These are phyloP conservation scores for Umbelopsis vinacea DNA, from an alignment of 192 early-diverging fungal genomes.

Conservation along the genomic window DNA sequence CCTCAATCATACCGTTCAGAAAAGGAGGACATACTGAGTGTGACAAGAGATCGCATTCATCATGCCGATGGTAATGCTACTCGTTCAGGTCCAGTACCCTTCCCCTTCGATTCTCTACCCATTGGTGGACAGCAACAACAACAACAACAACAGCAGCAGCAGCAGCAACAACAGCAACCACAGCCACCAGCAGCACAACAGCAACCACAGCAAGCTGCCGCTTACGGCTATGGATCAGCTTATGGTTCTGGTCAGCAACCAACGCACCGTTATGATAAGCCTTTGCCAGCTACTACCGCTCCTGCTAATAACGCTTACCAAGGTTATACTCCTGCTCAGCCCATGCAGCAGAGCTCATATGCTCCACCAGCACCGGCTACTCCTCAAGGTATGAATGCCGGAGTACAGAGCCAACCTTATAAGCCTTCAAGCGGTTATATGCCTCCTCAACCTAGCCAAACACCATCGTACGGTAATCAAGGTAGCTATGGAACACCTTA, in stretches of 20 bases:
- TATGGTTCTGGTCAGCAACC: slow-evolving; percentile 24
- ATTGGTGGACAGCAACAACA: slow-evolving; percentile 38
- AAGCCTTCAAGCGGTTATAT: slow-evolving; percentile 7
- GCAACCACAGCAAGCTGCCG: slow-evolving; percentile 23
- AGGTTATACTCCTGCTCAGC: slow-evolving; percentile 8
- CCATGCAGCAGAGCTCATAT: slow-evolving; percentile 1
- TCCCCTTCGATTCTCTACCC: slow-evolving; percentile 68
- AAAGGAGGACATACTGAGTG: slow-evolving; percentile 54
- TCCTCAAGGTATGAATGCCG: neutral
- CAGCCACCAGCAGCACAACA: slow-evolving; percentile 27
- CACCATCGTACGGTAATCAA: slow-evolving; percentile 1
- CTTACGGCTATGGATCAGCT: slow-evolving; percentile 14
- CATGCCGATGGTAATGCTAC: slow-evolving; percentile 52
- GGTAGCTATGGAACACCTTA: neutral
- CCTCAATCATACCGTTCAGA: slow-evolving; percentile 66
- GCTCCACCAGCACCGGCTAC: neutral
- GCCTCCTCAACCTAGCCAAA: slow-evolving; percentile 16
- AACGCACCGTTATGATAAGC: slow-evolving; percentile 18
- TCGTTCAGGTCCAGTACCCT: slow-evolving; percentile 41
- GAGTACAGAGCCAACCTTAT: slow-evolving; percentile 7
- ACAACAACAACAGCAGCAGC: slow-evolving; percentile 12
- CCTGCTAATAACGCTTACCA: slow-evolving; percentile 24
- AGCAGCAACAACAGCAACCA: slow-evolving; percentile 29
- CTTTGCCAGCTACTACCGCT: neutral
- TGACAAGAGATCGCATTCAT: slow-evolving; percentile 77